phyloP scores from a whole-genome alignment of 2,329 filamentous ascomycete genomes.

The Paracamarosporium sp. region DNA sequence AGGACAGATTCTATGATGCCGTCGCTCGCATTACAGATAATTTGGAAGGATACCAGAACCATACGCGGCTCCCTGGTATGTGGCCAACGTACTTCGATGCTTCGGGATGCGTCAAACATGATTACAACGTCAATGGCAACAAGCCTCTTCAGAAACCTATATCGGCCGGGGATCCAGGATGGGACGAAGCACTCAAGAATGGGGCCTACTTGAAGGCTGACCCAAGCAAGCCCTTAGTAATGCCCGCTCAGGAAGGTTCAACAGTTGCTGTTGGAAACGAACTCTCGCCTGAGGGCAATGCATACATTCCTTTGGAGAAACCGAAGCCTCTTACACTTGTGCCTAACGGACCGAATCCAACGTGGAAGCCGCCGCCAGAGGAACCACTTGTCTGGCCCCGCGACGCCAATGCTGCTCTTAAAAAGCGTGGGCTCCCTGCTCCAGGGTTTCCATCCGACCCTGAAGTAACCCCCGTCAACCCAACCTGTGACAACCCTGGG shows the following conservation, averaged over 20 bases:
- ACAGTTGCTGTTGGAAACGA: conserved; percentile 21
- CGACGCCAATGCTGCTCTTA: conserved; percentile 19
- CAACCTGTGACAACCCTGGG: conserved; percentile 56
- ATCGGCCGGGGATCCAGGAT: conserved; percentile 2
- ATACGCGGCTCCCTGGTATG: conserved; percentile 56
- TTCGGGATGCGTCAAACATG: conserved; percentile 42
- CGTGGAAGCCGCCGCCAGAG: conserved; percentile 16
- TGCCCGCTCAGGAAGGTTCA: not conserved
- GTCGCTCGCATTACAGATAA: conserved; percentile 53
- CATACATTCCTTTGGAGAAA: conserved; percentile 39
- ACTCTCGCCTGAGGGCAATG: conserved; percentile 37
- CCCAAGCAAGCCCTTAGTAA: conserved; percentile 8
- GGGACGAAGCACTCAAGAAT: conserved; percentile 1
- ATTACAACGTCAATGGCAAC: conserved; percentile 29
- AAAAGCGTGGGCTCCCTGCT: conserved; percentile 33
- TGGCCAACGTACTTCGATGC: conserved; percentile 56
- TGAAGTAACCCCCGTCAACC: conserved; percentile 18
- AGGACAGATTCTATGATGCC: conserved; percentile 57
- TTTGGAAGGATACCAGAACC: conserved; percentile 53
- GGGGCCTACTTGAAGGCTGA: conserved; percentile 12
- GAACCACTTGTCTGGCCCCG: conserved; percentile 16
- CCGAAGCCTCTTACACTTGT: conserved; percentile 37
- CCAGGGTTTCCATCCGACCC: conserved; percentile 19
- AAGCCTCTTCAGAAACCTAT: conserved; percentile 31
- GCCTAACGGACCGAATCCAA: conserved; percentile 23